These are phyloP conservation scores for Boletus vermiculosoides DNA, from an alignment of 768 basidiomycete genomes.

Conservation along the genomic window DNA sequence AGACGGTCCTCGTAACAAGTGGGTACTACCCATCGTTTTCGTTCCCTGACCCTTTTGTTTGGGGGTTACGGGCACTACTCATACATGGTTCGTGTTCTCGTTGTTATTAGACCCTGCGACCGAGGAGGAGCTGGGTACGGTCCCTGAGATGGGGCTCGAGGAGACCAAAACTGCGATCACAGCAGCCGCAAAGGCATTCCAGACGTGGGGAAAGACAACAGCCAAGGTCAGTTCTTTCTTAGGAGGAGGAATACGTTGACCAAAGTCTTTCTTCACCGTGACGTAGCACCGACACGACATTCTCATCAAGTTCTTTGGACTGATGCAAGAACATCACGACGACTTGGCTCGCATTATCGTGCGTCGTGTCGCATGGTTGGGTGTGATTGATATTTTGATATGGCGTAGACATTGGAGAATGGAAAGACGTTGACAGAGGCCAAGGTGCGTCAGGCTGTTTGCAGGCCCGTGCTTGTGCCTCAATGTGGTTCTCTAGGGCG, in stretches of 20 bases:
- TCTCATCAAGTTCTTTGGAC: conserved; percentile 69
- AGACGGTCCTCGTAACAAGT: conserved; percentile 77
- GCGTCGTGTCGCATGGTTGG: conserved; percentile 27
- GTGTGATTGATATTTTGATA: conserved; percentile 10
- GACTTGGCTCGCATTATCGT: conserved; percentile 88
- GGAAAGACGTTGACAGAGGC: conserved; percentile 87
- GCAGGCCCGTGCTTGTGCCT: background rate
- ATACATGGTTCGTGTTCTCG: background rate
- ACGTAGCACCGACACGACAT: conserved; percentile 76
- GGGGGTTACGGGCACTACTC: background rate
- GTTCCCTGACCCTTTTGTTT: background rate
- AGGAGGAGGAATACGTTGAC: background rate
- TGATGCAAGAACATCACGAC: conserved; percentile 83
- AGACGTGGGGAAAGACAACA: conserved; percentile 83
- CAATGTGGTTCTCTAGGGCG: conserved; percentile 47
- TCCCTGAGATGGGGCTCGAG: conserved; percentile 85
- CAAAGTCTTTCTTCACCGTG: background rate
- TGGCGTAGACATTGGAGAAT: conserved; percentile 82
- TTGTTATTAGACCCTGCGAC: conserved; percentile 77
- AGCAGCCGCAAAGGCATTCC: conserved; percentile 78
- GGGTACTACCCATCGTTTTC: conserved; percentile 22
- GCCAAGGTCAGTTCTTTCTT: conserved; percentile 58
- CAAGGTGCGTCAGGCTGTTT: conserved; percentile 46
- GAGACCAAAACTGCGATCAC: conserved; percentile 86
- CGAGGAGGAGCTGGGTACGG: conserved; percentile 73